Evolutionary conservation across 1,139 yeast species (phyloP).

Genomic region (Kodamaea fungicola): DNA sequence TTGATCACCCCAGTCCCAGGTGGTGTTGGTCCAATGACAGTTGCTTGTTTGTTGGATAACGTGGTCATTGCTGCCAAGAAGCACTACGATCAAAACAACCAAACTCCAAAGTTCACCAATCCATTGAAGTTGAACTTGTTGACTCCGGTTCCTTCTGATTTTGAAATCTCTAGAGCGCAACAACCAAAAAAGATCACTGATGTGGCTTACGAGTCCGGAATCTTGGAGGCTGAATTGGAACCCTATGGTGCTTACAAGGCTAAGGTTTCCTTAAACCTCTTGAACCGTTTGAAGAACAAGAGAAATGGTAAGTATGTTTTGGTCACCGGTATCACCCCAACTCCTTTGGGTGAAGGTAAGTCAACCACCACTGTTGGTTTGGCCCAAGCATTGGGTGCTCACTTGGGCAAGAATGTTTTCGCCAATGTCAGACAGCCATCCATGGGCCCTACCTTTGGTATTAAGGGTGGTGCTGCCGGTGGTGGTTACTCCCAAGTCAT

Average conservation of each 20-base stretch:
- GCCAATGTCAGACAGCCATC: conserved; percentile 98
- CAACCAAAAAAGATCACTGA: conserved; percentile 79
- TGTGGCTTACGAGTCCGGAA: conserved; percentile 83
- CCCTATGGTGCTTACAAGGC: conserved; percentile 92
- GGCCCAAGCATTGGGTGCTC: conserved; percentile 95
- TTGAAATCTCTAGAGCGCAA: conserved; percentile 88
- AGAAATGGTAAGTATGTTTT: conserved; percentile 85
- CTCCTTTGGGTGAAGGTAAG: conserved; percentile 98
- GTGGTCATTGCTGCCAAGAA: conserved; percentile 78
- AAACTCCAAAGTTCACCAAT: conserved; percentile 49
- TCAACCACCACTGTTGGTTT: conserved; percentile 96
- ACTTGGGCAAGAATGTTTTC: conserved; percentile 77
- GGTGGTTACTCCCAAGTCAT: conserved; percentile 98
- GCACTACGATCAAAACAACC: conserved; percentile 42
- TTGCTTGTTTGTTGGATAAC: conserved; percentile 89
- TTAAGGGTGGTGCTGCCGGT: conserved; percentile 99
- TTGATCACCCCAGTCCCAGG: conserved; percentile 97
- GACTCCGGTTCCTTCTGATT: conserved; percentile 90
- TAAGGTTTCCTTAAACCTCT: conserved; percentile 72
- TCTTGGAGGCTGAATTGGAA: conserved; percentile 78
- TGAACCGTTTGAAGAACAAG: conserved; percentile 66
- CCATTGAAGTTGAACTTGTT: conserved; percentile 64
- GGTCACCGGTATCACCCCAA: conserved; percentile 97
- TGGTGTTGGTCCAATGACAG: conserved; percentile 99
- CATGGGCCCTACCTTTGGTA: conserved; percentile 99